Evolutionary conservation across 768 basidiomycete species (phyloP).

Genomic region (Kwoniella sp.): DNA sequence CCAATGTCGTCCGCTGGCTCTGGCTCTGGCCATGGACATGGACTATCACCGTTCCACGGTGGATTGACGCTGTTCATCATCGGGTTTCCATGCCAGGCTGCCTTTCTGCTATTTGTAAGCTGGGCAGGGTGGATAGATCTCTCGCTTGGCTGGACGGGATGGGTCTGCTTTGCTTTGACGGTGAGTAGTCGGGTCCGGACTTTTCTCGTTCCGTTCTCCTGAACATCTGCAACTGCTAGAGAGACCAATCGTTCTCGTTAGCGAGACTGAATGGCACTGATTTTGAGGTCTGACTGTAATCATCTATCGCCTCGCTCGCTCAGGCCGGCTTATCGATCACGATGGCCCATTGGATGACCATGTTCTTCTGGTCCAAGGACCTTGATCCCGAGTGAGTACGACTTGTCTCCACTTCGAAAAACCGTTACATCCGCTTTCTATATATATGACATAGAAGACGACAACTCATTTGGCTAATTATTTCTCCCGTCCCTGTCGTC

Average conservation of each 20-base stretch:
- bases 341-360: constrained; percentile 69
- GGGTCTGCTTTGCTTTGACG: constrained; percentile 72
- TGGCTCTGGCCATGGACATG: background rate
- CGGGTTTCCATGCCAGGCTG: constrained; percentile 75
- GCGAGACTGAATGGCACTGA: background rate
- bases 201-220: too few species aligned
- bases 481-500: background rate
- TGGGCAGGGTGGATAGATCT: constrained; percentile 77
- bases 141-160: constrained; percentile 68
- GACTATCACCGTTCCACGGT: constrained; percentile 57
- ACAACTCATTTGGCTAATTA: background rate
- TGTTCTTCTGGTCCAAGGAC: constrained; percentile 73
- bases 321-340: constrained; percentile 73
- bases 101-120: constrained; percentile 70
- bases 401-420: background rate
- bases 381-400: constrained; percentile 75
- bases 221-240: background rate
- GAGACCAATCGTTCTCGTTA: background rate
- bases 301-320: background rate
- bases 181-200: too few species aligned
- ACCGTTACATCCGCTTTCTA: background rate
- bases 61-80: constrained; percentile 67
- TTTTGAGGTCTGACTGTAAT: too few species aligned
- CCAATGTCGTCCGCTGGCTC: background rate
- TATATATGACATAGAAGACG: background rate